Conservation (phyloP, 1,284 basidiomycete species). For the Pseudozyma sp. region DNA sequence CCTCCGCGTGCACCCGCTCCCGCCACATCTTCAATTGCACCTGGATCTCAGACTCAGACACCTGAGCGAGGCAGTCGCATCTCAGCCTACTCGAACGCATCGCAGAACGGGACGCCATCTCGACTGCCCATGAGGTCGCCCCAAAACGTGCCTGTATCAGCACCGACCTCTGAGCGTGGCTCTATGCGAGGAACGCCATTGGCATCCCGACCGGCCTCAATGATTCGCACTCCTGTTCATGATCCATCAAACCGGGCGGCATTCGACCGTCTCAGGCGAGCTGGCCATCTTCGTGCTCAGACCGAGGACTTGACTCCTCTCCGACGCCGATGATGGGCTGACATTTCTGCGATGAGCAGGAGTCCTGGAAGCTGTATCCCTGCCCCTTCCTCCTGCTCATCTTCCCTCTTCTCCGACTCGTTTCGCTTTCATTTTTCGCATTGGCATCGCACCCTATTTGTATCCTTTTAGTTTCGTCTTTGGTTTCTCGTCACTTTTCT, state of each 20-base stretch:
- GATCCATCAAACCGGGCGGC: slow-evolving; percentile 39
- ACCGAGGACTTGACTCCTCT: slow-evolving; percentile 42
- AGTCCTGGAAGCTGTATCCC: neutral
- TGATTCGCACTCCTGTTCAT: slow-evolving; percentile 38
- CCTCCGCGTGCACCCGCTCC: slow-evolving; percentile 7
- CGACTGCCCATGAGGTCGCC: slow-evolving; percentile 32
- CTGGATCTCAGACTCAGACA: slow-evolving; percentile 1
- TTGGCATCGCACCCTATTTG: neutral
- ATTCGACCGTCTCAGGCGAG: slow-evolving; percentile 46
- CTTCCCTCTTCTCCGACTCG: neutral
- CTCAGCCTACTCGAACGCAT: slow-evolving; percentile 14
- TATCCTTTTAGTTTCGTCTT: neutral
- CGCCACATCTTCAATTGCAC: neutral
- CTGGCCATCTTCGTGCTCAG: slow-evolving; percentile 45
- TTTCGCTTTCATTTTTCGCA: slow-evolving; percentile 3
- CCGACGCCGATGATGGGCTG: slow-evolving; percentile 25
- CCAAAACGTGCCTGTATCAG: slow-evolving; percentile 14
- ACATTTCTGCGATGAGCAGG: slow-evolving; percentile 9
- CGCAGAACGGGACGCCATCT: slow-evolving; percentile 29
- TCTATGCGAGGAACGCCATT: slow-evolving; percentile 24
- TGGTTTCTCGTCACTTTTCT: slow-evolving; percentile 4
- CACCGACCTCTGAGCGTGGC: slow-evolving; percentile 18
- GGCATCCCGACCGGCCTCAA: slow-evolving; percentile 27
- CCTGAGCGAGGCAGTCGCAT: slow-evolving; percentile 22
- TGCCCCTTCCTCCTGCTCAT: neutral